These are phyloP conservation scores for Eucalyptus globulus DNA, from an alignment of 345 rosid species.

Conservation along the genomic window DNA sequence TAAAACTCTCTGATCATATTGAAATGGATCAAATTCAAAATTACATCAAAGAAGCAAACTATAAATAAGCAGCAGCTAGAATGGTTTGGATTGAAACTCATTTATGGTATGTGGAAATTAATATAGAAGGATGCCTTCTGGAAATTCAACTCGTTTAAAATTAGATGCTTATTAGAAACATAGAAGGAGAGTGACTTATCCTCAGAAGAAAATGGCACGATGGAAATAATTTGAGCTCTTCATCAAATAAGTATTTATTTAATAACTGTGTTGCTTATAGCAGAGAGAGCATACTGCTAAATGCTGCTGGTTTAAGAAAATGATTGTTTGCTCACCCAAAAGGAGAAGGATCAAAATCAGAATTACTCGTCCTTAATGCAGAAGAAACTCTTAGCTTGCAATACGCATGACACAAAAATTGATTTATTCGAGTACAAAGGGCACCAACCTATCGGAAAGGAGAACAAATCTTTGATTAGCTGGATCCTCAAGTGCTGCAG, in stretches of 20 bases:
- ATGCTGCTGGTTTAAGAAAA: background rate
- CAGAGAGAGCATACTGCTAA: background rate
- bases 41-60: background rate
- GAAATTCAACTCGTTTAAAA: background rate
- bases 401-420: background rate
- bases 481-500: slow-evolving; percentile 60
- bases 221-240: background rate
- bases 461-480: slow-evolving; percentile 88
- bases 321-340: background rate
- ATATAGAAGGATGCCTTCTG: background rate
- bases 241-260: background rate
- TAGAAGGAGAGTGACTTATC: background rate
- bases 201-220: background rate
- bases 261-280: background rate
- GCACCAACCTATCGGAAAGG: slow-evolving; percentile 74
- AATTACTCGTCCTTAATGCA: background rate
- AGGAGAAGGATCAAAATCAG: background rate
- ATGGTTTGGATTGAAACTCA: background rate
- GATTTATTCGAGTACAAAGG: background rate
- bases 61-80: background rate
- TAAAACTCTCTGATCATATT: background rate
- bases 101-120: background rate
- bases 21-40: background rate
- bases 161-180: background rate
- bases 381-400: background rate